Percentiles rank a stretch among this genome's conserved stretches.
Conservation (phyloP, 2,329 filamentous ascomycete species). For the Apiospora malaysiana region DNA sequence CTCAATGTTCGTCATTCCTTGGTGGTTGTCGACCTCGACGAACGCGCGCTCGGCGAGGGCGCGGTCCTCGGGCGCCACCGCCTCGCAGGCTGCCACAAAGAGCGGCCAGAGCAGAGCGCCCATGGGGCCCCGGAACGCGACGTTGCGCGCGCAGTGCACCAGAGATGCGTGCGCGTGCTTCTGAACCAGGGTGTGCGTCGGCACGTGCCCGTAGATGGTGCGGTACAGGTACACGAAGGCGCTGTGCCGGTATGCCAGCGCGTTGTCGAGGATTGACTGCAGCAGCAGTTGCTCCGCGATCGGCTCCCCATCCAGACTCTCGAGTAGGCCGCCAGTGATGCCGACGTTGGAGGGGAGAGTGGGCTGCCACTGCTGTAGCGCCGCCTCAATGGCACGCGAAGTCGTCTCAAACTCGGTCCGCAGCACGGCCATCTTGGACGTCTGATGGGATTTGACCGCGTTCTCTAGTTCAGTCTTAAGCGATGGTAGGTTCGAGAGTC, state of each 20-base stretch:
- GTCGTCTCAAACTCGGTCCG: constrained; percentile 57
- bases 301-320: constrained; percentile 28
- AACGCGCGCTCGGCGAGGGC: constrained; percentile 58
- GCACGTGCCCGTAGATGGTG: constrained; percentile 55
- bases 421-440: constrained; percentile 53
- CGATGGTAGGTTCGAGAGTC: constrained; percentile 60
- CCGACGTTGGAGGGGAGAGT: constrained; percentile 49
- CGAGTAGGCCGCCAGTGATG: constrained; percentile 34
- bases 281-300: constrained; percentile 49
- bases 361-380: constrained; percentile 62
- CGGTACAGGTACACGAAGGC: constrained; percentile 64
- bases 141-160: constrained; percentile 60
- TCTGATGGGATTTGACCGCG: constrained; percentile 48
- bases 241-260: constrained; percentile 65
- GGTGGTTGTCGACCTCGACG: constrained; percentile 57
- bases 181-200: constrained; percentile 58
- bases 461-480: constrained; percentile 58
- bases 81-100: constrained; percentile 68
- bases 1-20: constrained; percentile 70
- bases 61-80: constrained; percentile 54
- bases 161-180: constrained; percentile 57
- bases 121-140: constrained; percentile 64
- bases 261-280: constrained; percentile 62
- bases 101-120: constrained; percentile 68
- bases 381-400: constrained; percentile 60